Evolutionary conservation across 257 asterid species (phyloP).

Genomic region (Salvia rosmarinus): DNA sequence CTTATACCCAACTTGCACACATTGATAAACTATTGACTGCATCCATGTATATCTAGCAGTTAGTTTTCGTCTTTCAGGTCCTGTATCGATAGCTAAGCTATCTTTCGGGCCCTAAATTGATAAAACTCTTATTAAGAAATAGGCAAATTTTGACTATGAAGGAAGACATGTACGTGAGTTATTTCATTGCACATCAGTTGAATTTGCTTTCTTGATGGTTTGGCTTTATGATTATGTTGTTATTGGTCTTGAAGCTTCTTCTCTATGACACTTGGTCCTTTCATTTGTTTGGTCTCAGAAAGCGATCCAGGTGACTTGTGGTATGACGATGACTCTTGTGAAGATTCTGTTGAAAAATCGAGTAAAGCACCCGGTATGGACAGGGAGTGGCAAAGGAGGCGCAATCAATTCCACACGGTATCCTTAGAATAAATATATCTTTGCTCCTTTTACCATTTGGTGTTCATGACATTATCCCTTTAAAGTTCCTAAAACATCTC

Average conservation of each 20-base stretch:
- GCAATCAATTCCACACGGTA: constrained; percentile 78
- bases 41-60: not conserved
- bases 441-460: constrained; percentile 8
- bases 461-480: constrained; percentile 3
- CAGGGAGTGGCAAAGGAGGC: constrained; percentile 83
- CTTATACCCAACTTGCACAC: no score
- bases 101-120: not conserved
- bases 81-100: not conserved
- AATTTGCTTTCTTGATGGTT: constrained; percentile 16
- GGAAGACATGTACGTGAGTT: not conserved
- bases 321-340: constrained; percentile 64
- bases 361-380: constrained; percentile 54
- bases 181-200: not conserved
- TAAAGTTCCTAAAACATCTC: not conserved
- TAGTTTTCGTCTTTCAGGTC: not conserved
- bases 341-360: constrained; percentile 41
- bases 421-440: constrained; percentile 29
- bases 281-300: constrained; percentile 42
- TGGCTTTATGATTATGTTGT: constrained; percentile 13
- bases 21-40: no score
- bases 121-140: not conserved
- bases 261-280: not conserved
- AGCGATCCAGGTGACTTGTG: constrained; percentile 56
- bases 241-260: not conserved
- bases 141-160: not conserved